Base-by-base conservation (phyloP, 2,329 filamentous ascomycete species). In the Alternaria infectoria region DNA sequence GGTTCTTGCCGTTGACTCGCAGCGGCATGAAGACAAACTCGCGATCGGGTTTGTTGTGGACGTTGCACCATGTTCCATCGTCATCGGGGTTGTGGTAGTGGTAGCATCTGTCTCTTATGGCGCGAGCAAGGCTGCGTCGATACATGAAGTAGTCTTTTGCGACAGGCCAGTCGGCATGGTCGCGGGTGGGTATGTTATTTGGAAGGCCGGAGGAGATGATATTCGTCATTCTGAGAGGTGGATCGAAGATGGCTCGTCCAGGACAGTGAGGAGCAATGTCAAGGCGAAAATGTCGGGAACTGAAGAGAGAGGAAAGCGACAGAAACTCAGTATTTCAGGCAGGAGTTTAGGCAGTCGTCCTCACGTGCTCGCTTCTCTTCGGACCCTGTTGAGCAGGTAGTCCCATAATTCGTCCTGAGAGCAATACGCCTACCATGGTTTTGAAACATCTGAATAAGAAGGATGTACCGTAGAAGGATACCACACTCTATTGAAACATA, bases 221-320 rank as follows among this genome's bases (percentile, higher is more conserved):
- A 21, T 12, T 45, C 17, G 17, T 0, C 43, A 45, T 45, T 45
- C 32, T 36, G 32, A 36, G 32, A 36, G 17, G 0, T 45, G 19
- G 3, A 45, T 1, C 1, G 13, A 0, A n/a, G 7, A n/a, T 36
- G 32, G 1, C 13, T 36, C 7, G 32, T 36, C 13, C 0, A 9
- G 13, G 13, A 36, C 32, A n/a, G 1, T 0, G 1, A 36, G 32
- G 15, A 36, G 32, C 32, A 36, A 0, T 36, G 32, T 1, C 2
- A 2, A n/a, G 13, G 32, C 32, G 32, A 36, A n/a, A 36, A 0
- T 36, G 32, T 36, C 0, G 0, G 1, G 15, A n/a, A 0, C 0
- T 36, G 7, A 9, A 36, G 15, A 36, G 13, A 32, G 32, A 36
- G 15, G 26, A 28, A 15, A 36, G 32, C 32, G 32, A 36, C 32